Percentiles rank a stretch among this genome's conserved stretches.
phyloP scores from a whole-genome alignment of 108 stramenopile genomes.

The Cyclotella choctawhatcheeana region DNA sequence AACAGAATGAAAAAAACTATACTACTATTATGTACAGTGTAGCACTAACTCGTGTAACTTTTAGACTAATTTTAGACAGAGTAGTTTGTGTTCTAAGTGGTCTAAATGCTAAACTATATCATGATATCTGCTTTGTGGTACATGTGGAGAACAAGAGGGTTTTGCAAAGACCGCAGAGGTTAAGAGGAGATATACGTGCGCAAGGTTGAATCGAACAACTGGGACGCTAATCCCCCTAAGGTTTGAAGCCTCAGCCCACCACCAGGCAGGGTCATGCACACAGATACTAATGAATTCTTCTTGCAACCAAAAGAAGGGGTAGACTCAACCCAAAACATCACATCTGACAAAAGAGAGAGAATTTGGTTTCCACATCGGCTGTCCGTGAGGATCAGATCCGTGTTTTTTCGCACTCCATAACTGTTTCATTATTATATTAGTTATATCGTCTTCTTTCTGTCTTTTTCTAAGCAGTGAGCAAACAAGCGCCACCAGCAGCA shows the following conservation, averaged over 20 bases:
- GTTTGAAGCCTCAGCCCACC: constrained; percentile 22
- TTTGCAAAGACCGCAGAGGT: too few relatives aligned
- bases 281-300: background rate
- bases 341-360: constrained; percentile 6
- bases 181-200: background rate
- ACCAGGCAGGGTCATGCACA: constrained; percentile 22
- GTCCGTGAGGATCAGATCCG: constrained; percentile 49
- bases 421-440: constrained; percentile 33
- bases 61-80: too few relatives aligned
- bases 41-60: too few relatives aligned
- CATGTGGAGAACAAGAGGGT: too few relatives aligned
- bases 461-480: constrained; percentile 72
- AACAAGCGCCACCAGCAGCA: constrained; percentile 98
- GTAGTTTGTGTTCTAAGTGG: too few relatives aligned
- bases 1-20: too few relatives aligned
- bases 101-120: too few relatives aligned
- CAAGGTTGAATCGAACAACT: background rate
- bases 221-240: constrained; percentile 6
- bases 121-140: too few relatives aligned
- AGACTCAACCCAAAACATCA: too few relatives aligned
- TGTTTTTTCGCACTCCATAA: constrained; percentile 63
- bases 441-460: constrained; percentile 7
- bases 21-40: too few relatives aligned
- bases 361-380: constrained; percentile 52
- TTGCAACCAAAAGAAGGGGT: too few relatives aligned